Evolutionary conservation across 1,284 basidiomycete genomes (phyloP).

Genomic region (Trichosporon ovoides): DNA sequence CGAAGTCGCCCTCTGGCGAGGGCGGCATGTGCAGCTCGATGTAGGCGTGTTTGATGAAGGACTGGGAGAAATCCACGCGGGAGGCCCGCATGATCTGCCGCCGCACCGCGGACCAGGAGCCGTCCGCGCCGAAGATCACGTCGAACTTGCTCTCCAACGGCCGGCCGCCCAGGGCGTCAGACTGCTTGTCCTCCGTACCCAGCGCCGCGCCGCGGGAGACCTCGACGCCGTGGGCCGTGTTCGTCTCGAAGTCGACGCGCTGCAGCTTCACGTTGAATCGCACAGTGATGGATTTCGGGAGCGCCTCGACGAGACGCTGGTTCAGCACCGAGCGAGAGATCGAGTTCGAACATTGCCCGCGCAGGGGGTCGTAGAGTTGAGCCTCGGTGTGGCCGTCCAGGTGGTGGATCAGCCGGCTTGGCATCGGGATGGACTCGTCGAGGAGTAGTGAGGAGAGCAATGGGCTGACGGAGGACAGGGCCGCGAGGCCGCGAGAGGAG

Average conservation of each 20-base stretch:
- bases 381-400: slow-evolving; percentile 63
- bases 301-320: slow-evolving; percentile 65
- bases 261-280: slow-evolving; percentile 79
- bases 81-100: slow-evolving; percentile 83
- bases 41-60: slow-evolving; percentile 92
- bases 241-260: slow-evolving; percentile 64
- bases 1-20: slow-evolving; percentile 60
- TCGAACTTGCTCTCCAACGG: too few species aligned
- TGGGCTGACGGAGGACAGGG: slow-evolving; percentile 72
- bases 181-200: slow-evolving; percentile 21
- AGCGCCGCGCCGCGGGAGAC: slow-evolving; percentile 7
- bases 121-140: slow-evolving; percentile 82
- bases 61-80: slow-evolving; percentile 87
- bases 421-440: slow-evolving; percentile 83
- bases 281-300: slow-evolving; percentile 59
- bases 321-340: slow-evolving; percentile 85
- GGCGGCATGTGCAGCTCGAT: slow-evolving; percentile 93
- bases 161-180: slow-evolving; percentile 7
- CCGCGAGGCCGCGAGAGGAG: slow-evolving; percentile 84
- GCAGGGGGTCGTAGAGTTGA: slow-evolving; percentile 73
- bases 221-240: slow-evolving; percentile 32
- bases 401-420: slow-evolving; percentile 90
- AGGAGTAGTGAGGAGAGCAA: slow-evolving; percentile 69
- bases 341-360: slow-evolving; percentile 90
- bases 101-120: slow-evolving; percentile 77